These are phyloP conservation scores for Mycena sp. DNA, from an alignment of 1,284 basidiomycete genomes.

Conservation along the genomic window DNA sequence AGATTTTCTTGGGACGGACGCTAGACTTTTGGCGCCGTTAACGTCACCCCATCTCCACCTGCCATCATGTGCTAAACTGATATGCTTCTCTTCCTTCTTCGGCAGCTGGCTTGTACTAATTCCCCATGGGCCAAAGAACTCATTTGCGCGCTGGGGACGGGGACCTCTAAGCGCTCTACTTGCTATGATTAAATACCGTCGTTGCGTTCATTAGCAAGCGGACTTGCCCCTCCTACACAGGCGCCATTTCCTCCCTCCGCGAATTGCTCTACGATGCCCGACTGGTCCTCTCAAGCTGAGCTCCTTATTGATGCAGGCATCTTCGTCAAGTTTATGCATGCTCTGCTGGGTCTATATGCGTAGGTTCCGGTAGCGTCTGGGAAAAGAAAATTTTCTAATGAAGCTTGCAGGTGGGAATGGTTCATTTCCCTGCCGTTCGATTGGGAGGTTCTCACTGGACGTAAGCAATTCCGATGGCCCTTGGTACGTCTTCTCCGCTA, in stretches of 20 bases:
- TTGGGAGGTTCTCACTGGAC: slow-evolving; percentile 68
- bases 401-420: slow-evolving; percentile 65
- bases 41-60: too few relatives aligned
- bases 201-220: background rate
- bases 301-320: slow-evolving; percentile 60
- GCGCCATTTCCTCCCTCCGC: background rate
- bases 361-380: slow-evolving; percentile 40
- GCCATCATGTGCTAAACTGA: too few relatives aligned
- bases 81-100: too few relatives aligned
- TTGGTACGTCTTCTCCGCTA: slow-evolving; percentile 50
- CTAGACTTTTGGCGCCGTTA: too few relatives aligned
- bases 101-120: too few relatives aligned
- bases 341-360: slow-evolving; percentile 75
- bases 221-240: slow-evolving; percentile 7
- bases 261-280: slow-evolving; percentile 51
- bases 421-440: slow-evolving; percentile 73
- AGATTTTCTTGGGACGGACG: too few relatives aligned
- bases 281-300: slow-evolving; percentile 66
- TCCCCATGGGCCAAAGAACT: too few relatives aligned
- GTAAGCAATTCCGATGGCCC: slow-evolving; percentile 70
- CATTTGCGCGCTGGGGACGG: too few relatives aligned
- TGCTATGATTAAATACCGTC: slow-evolving; percentile 12
- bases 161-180: too few relatives aligned
- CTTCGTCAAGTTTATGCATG: slow-evolving; percentile 61
- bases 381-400: background rate